Base-by-base conservation (phyloP, 495 filamentous ascomycete species). In the Articulospora tetracladia region DNA sequence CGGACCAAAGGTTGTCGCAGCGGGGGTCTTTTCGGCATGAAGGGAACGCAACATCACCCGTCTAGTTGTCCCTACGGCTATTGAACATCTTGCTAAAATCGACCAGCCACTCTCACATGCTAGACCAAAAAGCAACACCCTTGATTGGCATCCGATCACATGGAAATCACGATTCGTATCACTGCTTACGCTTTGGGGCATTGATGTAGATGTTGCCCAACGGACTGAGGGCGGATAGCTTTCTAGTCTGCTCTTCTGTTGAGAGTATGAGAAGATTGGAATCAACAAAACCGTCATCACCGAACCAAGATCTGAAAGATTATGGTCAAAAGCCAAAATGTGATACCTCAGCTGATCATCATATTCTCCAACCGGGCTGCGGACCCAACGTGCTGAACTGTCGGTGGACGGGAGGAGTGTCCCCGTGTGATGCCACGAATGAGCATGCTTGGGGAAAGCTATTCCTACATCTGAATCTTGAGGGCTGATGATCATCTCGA, bases 1-100 rank as follows among this genome's bases (percentile, higher is more conserved):
- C 65, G 57, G 60, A 19, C 49, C 53, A 61, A 63, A 47, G 49
- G 58, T 53, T 25, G 28, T 55, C n/a, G 10, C 52, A 59, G 49
- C 60, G 49, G 53, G 53, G 53, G 22, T 15, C 13, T 53, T 24
- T 19, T 58, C 25, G 44, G 47, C 17, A 48, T 44, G 48, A 53
- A 22, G 49, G 34, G 26, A 34, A 17, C 34, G 25, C 50, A 58
- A 8, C 13, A 10, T 32, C 49, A 54, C 24, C 34, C 50, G 36
- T 49, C 26, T 50, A 17, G 15, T 48, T 19, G 19, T 52, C 17
- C 15, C 17, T 3, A 44, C 54, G 60, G 60, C 27, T 58, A 58
- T 53, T 30, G 15, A 30, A 34, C 27, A 11, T 3, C 19, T 44
- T 17, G 22, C 12, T 54, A 27, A 27, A 25, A 30, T 4, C 30